phyloP scores from a whole-genome alignment of 805 yeast genomes.

The Candida ortonii region DNA sequence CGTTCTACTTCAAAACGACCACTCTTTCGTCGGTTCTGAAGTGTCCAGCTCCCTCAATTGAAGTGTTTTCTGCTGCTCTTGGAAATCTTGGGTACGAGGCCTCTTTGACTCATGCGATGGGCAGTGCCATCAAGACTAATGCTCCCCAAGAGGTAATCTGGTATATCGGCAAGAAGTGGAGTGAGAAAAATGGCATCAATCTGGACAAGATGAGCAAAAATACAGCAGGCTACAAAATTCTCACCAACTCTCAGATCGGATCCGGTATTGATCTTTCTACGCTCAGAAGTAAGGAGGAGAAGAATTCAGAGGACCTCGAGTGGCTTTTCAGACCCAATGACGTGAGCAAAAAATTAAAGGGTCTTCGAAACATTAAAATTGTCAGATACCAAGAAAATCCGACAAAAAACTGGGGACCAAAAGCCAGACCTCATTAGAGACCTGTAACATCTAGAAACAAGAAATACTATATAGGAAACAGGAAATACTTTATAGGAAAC shows the following conservation, averaged over 20 bases:
- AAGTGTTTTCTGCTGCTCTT: slow-evolving; percentile 68
- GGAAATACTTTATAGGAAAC: no score
- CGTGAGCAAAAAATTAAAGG: slow-evolving; percentile 54
- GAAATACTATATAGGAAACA: no score
- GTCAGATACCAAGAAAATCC: slow-evolving; percentile 92
- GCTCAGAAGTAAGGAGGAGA: slow-evolving; percentile 27
- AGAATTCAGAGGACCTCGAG: slow-evolving; percentile 26
- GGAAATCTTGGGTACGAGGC: slow-evolving; percentile 81
- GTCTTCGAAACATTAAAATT: slow-evolving; percentile 70
- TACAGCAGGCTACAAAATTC: slow-evolving; percentile 57
- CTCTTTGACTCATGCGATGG: slow-evolving; percentile 85
- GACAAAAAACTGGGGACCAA: slow-evolving; percentile 95
- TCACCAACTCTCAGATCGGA: slow-evolving; percentile 42
- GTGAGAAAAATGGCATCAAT: slow-evolving; percentile 41
- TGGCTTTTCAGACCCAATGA: slow-evolving; percentile 63
- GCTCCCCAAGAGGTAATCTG: slow-evolving; percentile 84
- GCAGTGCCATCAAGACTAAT: slow-evolving; percentile 82
- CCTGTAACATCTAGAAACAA: no score
- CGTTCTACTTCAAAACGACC: slow-evolving; percentile 83
- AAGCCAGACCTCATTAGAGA: slow-evolving; percentile 51
- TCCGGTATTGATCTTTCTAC: slow-evolving; percentile 31
- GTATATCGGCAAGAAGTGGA: slow-evolving; percentile 68
- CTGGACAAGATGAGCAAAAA: slow-evolving; percentile 43
- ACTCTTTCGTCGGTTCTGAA: slow-evolving; percentile 71
- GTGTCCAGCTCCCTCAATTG: slow-evolving; percentile 79